phyloP scores from a whole-genome alignment of 1,284 basidiomycete species.

The Kwoniella shivajii region DNA sequence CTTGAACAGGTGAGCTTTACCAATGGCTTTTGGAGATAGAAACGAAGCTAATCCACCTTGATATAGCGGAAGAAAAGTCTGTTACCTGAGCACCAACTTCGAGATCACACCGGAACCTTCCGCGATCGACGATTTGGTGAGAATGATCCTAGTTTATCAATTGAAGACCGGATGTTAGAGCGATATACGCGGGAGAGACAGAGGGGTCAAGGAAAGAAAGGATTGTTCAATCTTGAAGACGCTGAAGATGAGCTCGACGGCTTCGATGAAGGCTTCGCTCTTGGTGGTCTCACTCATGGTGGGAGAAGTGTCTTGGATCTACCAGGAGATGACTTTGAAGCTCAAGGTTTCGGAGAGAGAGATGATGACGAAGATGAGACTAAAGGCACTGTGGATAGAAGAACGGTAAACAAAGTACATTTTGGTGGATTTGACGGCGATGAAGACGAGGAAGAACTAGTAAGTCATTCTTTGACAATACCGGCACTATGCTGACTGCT shows the following conservation, averaged over 20 bases:
- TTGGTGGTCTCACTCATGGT: conserved; percentile 77
- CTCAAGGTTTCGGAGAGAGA: conserved; percentile 70
- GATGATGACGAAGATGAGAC: conserved; percentile 70
- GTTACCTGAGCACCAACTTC: conserved; percentile 74
- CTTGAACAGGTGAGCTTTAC: conserved; percentile 76
- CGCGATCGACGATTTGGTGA: conserved; percentile 96
- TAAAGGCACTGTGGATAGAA: conserved; percentile 67
- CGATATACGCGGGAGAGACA: conserved; percentile 86
- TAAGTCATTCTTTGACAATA: conserved; percentile 26
- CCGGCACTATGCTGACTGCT: conserved; percentile 6
- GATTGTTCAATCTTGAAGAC: conserved; percentile 80
- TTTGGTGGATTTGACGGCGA: conserved; percentile 87
- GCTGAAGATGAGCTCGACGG: conserved; percentile 69
- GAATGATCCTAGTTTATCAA: conserved; percentile 82
- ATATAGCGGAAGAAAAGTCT: conserved; percentile 78
- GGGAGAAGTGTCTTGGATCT: conserved; percentile 78
- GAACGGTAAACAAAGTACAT: conserved; percentile 69
- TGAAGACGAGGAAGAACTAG: conserved; percentile 62
- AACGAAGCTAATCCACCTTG: neutral
- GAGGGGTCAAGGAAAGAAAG: conserved; percentile 67
- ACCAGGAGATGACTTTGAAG: conserved; percentile 76
- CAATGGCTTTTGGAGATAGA: neutral
- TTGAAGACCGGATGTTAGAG: conserved; percentile 96
- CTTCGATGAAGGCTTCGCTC: conserved; percentile 42
- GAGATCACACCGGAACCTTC: conserved; percentile 81